A percentile compares a stretch with the other conserved stretches of the same genome.
phyloP scores from a whole-genome alignment of 148 eudicot species.

The Diospyros kaki region DNA sequence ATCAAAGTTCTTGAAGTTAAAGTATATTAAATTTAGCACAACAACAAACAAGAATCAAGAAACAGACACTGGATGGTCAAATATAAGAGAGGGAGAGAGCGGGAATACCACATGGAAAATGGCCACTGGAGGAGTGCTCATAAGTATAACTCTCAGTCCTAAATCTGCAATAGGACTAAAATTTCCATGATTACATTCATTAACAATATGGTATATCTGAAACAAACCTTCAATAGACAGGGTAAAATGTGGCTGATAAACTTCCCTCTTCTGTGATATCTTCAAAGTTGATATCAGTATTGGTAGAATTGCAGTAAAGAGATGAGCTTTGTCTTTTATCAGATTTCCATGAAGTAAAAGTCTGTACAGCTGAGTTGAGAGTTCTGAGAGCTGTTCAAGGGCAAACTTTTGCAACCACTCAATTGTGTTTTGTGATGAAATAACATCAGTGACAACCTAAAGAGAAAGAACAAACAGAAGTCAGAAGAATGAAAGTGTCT shows the following conservation, averaged over 20 bases:
- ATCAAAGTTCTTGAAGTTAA: too few species aligned
- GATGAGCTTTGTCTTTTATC: conserved; percentile 20
- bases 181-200: conserved; percentile 20
- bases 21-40: too few species aligned
- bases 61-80: not conserved
- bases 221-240: conserved; percentile 53
- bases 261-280: conserved; percentile 60
- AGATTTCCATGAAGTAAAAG: conserved; percentile 44
- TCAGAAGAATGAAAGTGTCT: not conserved
- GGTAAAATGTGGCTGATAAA: conserved; percentile 66
- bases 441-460: conserved; percentile 53
- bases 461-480: conserved; percentile 8
- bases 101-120: conserved; percentile 53
- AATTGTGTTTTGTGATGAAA: conserved; percentile 31
- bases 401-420: conserved; percentile 71
- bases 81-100: conserved; percentile 3
- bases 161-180: conserved; percentile 37
- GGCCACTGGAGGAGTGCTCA: conserved; percentile 54
- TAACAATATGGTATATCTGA: conserved; percentile 48
- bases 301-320: conserved; percentile 35
- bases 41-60: too few species aligned
- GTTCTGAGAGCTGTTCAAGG: conserved; percentile 81
- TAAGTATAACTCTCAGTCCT: conserved; percentile 64
- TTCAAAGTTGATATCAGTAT: conserved; percentile 42
- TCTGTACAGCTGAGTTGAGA: conserved; percentile 52